Base-by-base conservation (phyloP, 176 grass and related monocot species). In the Carex parvula region DNA sequence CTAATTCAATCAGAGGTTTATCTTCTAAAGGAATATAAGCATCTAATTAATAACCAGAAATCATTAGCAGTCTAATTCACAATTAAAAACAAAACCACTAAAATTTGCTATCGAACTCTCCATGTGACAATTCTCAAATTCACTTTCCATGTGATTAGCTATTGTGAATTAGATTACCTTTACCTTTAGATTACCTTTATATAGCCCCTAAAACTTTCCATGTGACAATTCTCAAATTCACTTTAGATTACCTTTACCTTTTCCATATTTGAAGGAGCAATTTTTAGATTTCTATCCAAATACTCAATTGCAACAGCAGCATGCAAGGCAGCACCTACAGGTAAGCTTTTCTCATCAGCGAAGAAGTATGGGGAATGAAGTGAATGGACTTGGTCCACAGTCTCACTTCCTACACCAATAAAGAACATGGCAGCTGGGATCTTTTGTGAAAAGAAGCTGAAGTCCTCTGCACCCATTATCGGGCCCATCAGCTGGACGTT, bases 291-390 rank as follows among this genome's bases (percentile, higher is more conserved):
- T 52, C 83, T 90, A 22, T 78, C 87, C 17, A 93, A 44, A 80
- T 88, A 97, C 12, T 93, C 86, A n/a, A 90, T 86, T 2, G 91
- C 91, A 68, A 94, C 89, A 0, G 91, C 71, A 22, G 90, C 87
- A 61, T 94, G 94, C 18, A 94, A 53, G 30, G 92, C 92, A 0
- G 94, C 92, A 64, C 94, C 90, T 0, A 94, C 20, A 9, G 90
- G 83, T 30, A 97, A 87, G 50, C 55, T 87, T 10, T 84, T 82
- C 83, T 94, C 94, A 58, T 94, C 83, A 37, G 93, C 63, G 26
- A 66, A 82, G 3, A 97, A 52, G 80, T 92, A 85, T 1, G 92
- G 90, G 3, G 94, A 89, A 60, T 97, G 94, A 82, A 92, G 0
- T 11, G 60, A 20, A 72, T 85, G 18, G 5, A 32, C 12, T 42